Percentiles rank a stretch among this genome's conserved stretches.
phyloP scores from a whole-genome alignment of 2,329 filamentous ascomycete genomes.

The Colletotrichum higginsianum region DNA sequence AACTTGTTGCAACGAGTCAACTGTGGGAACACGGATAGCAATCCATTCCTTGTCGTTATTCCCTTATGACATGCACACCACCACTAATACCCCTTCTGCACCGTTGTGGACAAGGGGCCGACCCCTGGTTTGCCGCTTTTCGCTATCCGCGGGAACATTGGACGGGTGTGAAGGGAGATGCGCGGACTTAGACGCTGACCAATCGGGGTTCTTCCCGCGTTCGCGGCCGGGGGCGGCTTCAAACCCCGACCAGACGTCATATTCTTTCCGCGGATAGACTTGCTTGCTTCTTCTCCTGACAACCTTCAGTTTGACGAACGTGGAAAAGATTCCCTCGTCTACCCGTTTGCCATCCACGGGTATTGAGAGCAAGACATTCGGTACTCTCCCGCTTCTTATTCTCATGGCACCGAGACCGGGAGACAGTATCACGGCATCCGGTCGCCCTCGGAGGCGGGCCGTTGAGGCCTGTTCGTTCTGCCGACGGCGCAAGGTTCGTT shows the following conservation, averaged over 20 bases:
- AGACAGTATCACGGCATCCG: slow-evolving; percentile 14
- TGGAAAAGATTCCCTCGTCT: slow-evolving; percentile 7
- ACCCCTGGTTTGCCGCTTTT: not conserved
- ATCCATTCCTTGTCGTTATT: not conserved
- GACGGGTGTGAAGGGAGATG: not conserved
- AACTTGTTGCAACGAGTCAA: not conserved
- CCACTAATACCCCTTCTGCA: not conserved
- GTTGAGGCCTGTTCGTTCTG: slow-evolving; percentile 51
- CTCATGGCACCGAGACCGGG: slow-evolving; percentile 20
- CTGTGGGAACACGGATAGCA: not conserved
- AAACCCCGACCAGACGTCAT: not conserved
- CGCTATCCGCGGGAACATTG: slow-evolving; percentile 2
- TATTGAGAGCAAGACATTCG: not conserved
- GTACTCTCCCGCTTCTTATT: not conserved
- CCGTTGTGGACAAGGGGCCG: not conserved
- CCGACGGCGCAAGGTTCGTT: slow-evolving; percentile 50
- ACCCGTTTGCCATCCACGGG: slow-evolving; percentile 8
- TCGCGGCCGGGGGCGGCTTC: not conserved
- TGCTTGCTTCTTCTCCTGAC: not conserved
- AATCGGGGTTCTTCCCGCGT: slow-evolving; percentile 22
- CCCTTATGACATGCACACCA: not conserved
- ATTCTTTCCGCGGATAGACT: slow-evolving; percentile 10
- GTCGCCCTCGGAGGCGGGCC: slow-evolving; percentile 48
- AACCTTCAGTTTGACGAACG: not conserved
- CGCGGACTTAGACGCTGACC: not conserved